phyloP scores from a whole-genome alignment of 2,329 filamentous ascomycete species.

The Pseudocercospora fijiensis region DNA sequence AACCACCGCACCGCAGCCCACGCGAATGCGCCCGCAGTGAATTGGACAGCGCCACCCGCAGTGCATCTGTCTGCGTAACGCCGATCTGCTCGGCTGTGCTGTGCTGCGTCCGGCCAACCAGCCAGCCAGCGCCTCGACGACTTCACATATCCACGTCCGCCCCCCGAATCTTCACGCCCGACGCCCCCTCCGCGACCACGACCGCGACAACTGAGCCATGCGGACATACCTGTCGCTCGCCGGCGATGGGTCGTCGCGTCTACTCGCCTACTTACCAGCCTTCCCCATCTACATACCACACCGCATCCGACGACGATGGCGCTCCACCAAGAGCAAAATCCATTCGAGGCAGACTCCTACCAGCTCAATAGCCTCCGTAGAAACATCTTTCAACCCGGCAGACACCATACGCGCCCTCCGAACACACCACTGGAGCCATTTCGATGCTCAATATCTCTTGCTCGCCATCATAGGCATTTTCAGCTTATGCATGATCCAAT shows the following conservation, averaged over 20 bases:
- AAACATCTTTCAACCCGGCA: slow-evolving; percentile 77
- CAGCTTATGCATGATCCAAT: slow-evolving; percentile 77
- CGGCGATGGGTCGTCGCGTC: slow-evolving; percentile 37
- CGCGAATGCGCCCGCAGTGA: not conserved
- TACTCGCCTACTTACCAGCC: slow-evolving; percentile 49
- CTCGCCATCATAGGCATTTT: slow-evolving; percentile 75
- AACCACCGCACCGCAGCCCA: no score
- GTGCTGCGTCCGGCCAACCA: not conserved
- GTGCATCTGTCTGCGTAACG: not conserved
- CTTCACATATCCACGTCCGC: not conserved
- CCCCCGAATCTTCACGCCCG: slow-evolving; percentile 3
- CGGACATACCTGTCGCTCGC: slow-evolving; percentile 32
- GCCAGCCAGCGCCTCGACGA: slow-evolving; percentile 1
- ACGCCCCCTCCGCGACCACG: slow-evolving; percentile 5
- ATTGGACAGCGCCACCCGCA: not conserved
- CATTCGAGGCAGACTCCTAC: slow-evolving; percentile 65
- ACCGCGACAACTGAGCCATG: slow-evolving; percentile 24
- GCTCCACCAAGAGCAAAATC: slow-evolving; percentile 61
- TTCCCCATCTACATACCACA: slow-evolving; percentile 59
- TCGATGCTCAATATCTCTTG: slow-evolving; percentile 82
- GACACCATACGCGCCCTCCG: slow-evolving; percentile 75
- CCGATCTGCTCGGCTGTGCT: not conserved
- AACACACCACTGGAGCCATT: slow-evolving; percentile 74
- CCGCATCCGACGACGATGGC: slow-evolving; percentile 64
- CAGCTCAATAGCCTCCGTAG: slow-evolving; percentile 70